Conservation (phyloP, 225 moss, liverwort and hornwort genomes). For the Pseudoscleropodium purum region DNA sequence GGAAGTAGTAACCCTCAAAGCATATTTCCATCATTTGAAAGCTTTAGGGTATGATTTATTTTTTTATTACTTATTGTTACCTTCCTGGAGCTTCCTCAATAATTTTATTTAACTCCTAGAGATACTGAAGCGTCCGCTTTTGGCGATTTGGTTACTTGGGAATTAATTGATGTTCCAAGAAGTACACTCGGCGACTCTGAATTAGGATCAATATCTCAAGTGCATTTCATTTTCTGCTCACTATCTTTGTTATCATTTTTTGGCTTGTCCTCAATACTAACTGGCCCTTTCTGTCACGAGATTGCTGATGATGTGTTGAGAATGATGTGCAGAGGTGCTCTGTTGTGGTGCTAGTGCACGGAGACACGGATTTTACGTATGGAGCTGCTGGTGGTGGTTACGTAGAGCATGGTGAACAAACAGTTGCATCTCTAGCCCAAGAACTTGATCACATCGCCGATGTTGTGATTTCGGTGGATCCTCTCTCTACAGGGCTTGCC, state of each 20-base stretch:
- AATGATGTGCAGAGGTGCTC: constrained; percentile 63
- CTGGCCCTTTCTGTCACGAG: neutral
- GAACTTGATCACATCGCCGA: constrained; percentile 67
- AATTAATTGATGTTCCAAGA: neutral
- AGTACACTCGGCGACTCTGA: neutral
- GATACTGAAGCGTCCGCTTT: neutral
- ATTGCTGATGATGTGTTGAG: neutral
- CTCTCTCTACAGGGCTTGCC: constrained; percentile 55
- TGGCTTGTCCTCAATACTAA: neutral
- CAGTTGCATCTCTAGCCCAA: constrained; percentile 25
- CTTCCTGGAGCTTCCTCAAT: neutral
- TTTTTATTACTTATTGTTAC: neutral
- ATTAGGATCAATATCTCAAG: neutral
- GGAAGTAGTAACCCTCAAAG: neutral
- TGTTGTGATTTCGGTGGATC: constrained; percentile 68
- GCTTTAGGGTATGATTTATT: neutral
- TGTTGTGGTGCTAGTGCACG: constrained; percentile 68
- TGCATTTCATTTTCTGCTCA: neutral
- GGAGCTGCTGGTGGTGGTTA: constrained; percentile 6
- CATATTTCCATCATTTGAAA: neutral
- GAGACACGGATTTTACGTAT: constrained; percentile 31
- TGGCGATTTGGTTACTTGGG: neutral
- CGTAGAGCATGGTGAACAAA: constrained; percentile 12
- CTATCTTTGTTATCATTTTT: neutral
- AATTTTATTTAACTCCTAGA: neutral